Base-by-base conservation (phyloP, 129 eudicot species). In the Helichrysum umbraculigerum region DNA sequence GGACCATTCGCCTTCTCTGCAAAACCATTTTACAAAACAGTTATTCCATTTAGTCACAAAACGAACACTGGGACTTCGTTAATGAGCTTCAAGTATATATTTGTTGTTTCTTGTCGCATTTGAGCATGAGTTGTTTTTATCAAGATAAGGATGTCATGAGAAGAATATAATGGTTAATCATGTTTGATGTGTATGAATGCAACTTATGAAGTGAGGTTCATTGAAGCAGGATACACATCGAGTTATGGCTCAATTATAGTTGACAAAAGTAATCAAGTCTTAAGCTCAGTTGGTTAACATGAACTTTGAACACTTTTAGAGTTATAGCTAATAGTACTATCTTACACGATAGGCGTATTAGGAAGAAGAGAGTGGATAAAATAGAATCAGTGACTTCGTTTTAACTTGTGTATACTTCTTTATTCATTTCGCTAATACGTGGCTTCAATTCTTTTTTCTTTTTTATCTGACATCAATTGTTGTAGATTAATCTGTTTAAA, bases 1-100 rank as follows among this genome's bases (percentile, higher is more conserved):
- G 97, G 97, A 67, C 85, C 95, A 76, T 86, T 88, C 66, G 78
- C 92, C 73, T 87, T 91, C 35, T 87, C 97, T 91, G 85, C 28
- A 15, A 73, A 68, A 73, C 32, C 20, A 65, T 12, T 44, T 44
- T 39, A n/a, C 20, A 54, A 41, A 21, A 80, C 56, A 19, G 11
- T 29, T 39, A 52, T 72, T 68, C 59, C 8, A 9, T 58, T 67
- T 58, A 77, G 25, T 22, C 16, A 33, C 7, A 1, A 37, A 8
- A 68, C 10, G 1, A 51, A n/a, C 56, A 20, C 14, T 44, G 47
- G 7, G 12, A 39, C 47, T 39, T 9, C 19, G 30, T 29, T 4
- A n/a, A 29, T 51, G 20, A 65, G 25, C 11, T 33, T 65, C 65
- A 58, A 42, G 35, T 19, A 70, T 29, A 41, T 28, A 22, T 37